Evolutionary conservation across 176 grass and related monocot species (phyloP).

Genomic region (Ananas comosus): DNA sequence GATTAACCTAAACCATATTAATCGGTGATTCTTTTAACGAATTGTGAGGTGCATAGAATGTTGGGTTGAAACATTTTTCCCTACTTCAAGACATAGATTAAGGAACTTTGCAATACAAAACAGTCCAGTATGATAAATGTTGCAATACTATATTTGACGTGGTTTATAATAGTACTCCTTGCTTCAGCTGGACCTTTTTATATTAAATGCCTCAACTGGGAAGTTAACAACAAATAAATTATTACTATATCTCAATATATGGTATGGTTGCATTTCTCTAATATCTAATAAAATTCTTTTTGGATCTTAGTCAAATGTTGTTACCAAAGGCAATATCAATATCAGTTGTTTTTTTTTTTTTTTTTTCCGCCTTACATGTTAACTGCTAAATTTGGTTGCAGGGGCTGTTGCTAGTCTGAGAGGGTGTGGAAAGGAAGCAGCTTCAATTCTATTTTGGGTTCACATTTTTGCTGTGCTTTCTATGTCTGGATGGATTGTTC

Average conservation of each 20-base stretch:
- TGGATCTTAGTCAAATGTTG: background rate
- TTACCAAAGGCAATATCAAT: constrained; percentile 11
- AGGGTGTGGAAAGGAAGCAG: constrained; percentile 95
- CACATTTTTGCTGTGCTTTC: constrained; percentile 97
- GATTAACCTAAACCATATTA: background rate
- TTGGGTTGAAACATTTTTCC: background rate
- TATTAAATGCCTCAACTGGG: too few species aligned
- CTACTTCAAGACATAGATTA: too few species aligned
- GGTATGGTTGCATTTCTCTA: too few species aligned
- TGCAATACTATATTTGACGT: too few species aligned
- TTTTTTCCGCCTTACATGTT: constrained; percentile 1
- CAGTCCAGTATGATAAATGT: too few species aligned
- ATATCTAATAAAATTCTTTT: too few species aligned
- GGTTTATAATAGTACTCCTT: too few species aligned
- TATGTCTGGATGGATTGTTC: constrained; percentile 94
- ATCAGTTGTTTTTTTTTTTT: background rate
- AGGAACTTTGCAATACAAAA: too few species aligned
- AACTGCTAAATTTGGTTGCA: constrained; percentile 17
- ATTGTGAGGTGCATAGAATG: background rate
- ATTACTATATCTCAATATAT: too few species aligned
- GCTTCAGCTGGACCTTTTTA: too few species aligned
- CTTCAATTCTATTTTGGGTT: constrained; percentile 95
- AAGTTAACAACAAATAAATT: too few species aligned
- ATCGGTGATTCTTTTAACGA: background rate
- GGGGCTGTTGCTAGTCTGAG: constrained; percentile 87